These are phyloP conservation scores for Vitis rupestris DNA, from an alignment of 164 flowering plant genomes.

Conservation along the genomic window DNA sequence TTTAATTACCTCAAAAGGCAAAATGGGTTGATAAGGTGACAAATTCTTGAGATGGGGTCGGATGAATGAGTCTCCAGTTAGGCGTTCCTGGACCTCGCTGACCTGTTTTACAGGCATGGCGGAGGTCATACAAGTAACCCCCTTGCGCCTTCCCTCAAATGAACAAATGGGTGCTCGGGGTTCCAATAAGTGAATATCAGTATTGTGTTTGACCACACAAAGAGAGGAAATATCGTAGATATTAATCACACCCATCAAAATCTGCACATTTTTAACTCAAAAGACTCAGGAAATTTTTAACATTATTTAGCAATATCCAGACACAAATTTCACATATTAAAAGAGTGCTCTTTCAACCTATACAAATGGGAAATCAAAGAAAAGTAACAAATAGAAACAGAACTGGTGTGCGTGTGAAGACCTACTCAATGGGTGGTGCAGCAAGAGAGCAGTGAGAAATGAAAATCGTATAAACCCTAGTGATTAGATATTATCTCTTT, in stretches of 20 bases:
- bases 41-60: conserved; percentile 76
- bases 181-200: not conserved
- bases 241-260: conserved; percentile 45
- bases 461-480: no score
- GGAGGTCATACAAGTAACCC: conserved; percentile 47
- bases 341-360: no score
- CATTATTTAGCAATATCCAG: not conserved
- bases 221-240: conserved; percentile 25
- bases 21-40: conserved; percentile 91
- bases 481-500: no score
- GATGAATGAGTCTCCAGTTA: conserved; percentile 79
- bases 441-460: no score
- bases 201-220: conserved; percentile 18
- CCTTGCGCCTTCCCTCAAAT: conserved; percentile 21
- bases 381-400: no score
- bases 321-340: no score
- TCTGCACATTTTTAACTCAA: conserved; percentile 17
- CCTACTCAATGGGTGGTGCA: no score
- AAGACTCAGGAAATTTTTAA: conserved; percentile 1
- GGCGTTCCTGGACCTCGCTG: conserved; percentile 22
- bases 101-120: conserved; percentile 32
- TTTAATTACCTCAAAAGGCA: conserved; percentile 84
- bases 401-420: no score
- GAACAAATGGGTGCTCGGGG: conserved; percentile 22
- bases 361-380: no score